phyloP scores from a whole-genome alignment of 495 filamentous ascomycete species.

The Jackrogersella multiformis region DNA sequence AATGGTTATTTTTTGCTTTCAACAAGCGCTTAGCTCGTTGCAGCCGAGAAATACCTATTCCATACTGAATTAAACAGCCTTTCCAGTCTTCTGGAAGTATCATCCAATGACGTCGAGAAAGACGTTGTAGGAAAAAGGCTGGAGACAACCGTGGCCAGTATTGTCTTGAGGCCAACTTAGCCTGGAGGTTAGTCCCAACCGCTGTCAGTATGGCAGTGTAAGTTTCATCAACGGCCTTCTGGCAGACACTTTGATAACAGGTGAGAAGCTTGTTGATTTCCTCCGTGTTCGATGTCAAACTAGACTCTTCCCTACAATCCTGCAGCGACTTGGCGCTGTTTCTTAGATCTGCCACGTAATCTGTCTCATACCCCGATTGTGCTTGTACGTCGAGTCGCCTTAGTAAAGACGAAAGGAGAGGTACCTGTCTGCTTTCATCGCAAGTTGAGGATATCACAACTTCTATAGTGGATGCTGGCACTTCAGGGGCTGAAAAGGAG shows the following conservation, averaged over 20 bases:
- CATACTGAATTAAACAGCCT: slow-evolving; percentile 49
- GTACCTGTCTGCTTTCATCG: not conserved
- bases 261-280: not conserved
- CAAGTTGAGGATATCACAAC: not conserved
- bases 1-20: slow-evolving; percentile 23
- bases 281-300: not conserved
- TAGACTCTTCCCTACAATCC: slow-evolving; percentile 9
- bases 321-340: slow-evolving; percentile 25
- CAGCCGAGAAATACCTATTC: slow-evolving; percentile 44
- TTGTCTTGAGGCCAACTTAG: not conserved
- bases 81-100: slow-evolving; percentile 45
- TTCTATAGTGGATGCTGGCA: not conserved
- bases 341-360: slow-evolving; percentile 41
- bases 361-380: slow-evolving; percentile 36
- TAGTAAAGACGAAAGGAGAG: slow-evolving; percentile 6
- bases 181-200: not conserved
- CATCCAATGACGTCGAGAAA: slow-evolving; percentile 40
- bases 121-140: slow-evolving; percentile 49
- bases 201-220: slow-evolving; percentile 17
- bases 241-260: not conserved
- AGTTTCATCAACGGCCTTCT: slow-evolving; percentile 4
- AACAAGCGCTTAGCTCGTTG: slow-evolving; percentile 54
- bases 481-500: slow-evolving; percentile 3
- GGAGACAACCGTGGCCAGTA: slow-evolving; percentile 48
- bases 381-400: not conserved